A percentile compares a stretch with the other conserved stretches of the same genome.
These are phyloP conservation scores for Trichophyton benhamiae DNA, from an alignment of 2,329 filamentous ascomycete species.

Conservation along the genomic window DNA sequence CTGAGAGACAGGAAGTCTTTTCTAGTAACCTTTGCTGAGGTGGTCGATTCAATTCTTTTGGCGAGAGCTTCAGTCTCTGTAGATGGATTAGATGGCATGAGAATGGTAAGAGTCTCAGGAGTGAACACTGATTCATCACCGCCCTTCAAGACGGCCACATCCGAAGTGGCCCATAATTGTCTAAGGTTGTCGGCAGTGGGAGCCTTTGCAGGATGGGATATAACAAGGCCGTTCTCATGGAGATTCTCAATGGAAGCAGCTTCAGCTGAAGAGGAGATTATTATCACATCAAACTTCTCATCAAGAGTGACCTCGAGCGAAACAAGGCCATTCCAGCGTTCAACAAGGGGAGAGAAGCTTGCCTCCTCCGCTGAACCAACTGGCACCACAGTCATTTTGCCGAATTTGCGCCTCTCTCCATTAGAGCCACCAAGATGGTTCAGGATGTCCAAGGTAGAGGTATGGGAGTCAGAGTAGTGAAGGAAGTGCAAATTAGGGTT, in stretches of 20 bases:
- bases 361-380: background rate
- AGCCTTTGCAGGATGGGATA: background rate
- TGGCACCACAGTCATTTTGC: slow-evolving; percentile 4
- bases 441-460: slow-evolving; percentile 13
- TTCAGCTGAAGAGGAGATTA: background rate
- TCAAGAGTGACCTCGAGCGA: background rate
- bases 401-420: slow-evolving; percentile 6
- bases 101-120: slow-evolving; percentile 1
- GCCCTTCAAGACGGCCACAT: background rate
- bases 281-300: slow-evolving; percentile 5
- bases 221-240: slow-evolving; percentile 5
- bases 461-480: slow-evolving; percentile 14
- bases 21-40: slow-evolving; percentile 2
- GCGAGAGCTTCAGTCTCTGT: slow-evolving; percentile 8
- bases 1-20: slow-evolving; percentile 7
- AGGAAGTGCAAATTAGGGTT: slow-evolving; percentile 16
- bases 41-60: slow-evolving; percentile 4
- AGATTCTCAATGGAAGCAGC: background rate
- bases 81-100: slow-evolving; percentile 6
- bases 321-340: slow-evolving; percentile 3
- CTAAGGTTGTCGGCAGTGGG: background rate
- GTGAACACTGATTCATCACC: background rate
- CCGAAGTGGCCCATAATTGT: slow-evolving; percentile 2
- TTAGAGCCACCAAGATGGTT: background rate
- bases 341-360: slow-evolving; percentile 3